Evolutionary conservation across 208 protist genomes (phyloP).

Genomic region (Polymyxa betae): DNA sequence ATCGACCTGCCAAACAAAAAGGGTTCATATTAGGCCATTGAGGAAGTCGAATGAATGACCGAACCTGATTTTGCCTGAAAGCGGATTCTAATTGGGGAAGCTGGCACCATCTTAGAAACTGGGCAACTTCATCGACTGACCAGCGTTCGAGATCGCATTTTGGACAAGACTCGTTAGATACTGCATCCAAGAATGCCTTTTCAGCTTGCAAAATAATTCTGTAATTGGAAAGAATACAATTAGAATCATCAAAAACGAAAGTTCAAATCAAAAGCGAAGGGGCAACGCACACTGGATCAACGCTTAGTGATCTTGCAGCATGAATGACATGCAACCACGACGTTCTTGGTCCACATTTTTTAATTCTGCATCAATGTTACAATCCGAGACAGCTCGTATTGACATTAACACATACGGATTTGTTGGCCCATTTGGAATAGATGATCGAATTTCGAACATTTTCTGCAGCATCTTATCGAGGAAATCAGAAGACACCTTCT

Average conservation of each 20-base stretch:
- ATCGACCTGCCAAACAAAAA: neutral
- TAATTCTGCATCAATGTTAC: no score
- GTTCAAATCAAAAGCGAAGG: neutral
- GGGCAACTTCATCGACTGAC: neutral
- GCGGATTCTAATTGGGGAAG: neutral
- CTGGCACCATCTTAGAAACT: neutral
- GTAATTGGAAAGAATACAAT: no score
- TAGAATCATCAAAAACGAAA: neutral
- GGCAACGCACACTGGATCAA: neutral
- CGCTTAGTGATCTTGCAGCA: neutral
- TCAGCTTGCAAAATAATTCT: neutral
- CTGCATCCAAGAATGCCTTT: neutral
- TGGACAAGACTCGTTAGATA: neutral
- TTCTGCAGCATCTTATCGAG: neutral
- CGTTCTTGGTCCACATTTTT: no score
- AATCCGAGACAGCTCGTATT: no score
- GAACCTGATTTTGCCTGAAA: neutral
- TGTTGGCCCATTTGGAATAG: no score
- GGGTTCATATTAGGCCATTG: no score
- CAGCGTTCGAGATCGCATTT: neutral
- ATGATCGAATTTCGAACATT: neutral
- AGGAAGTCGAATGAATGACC: no score
- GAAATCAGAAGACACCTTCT: neutral
- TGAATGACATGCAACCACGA: neutral
- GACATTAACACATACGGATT: no score